Conservation (phyloP, 2,329 filamentous ascomycete species). For the Pyrenochaeta sp. region DNA sequence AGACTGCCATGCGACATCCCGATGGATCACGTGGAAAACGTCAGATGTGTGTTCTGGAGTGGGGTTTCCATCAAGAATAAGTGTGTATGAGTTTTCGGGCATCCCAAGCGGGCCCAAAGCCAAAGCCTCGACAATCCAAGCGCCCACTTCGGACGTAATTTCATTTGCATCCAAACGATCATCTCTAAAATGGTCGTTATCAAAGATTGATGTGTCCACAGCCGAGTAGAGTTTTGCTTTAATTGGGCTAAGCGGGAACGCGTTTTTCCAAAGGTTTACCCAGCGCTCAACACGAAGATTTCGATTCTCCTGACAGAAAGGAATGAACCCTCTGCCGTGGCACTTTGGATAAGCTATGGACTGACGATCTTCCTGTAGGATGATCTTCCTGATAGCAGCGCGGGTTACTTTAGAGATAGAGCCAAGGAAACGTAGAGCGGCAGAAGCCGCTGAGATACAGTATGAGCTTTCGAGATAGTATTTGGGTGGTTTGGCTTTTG, state of each 20-base stretch:
- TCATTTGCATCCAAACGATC: neutral
- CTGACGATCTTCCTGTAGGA: neutral
- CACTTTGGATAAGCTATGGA: neutral
- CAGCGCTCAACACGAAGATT: conserved; percentile 5
- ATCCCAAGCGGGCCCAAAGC: conserved; percentile 10
- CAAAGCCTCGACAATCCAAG: conserved; percentile 13
- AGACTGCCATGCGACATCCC: conserved; percentile 2
- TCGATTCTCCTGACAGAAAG: conserved; percentile 10
- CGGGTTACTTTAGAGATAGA: neutral
- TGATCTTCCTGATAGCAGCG: neutral
- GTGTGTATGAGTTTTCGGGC: conserved; percentile 9
- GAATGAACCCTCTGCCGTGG: conserved; percentile 14
- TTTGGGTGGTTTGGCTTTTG: neutral
- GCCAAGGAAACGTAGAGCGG: conserved; percentile 3
- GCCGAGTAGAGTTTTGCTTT: too few species aligned
- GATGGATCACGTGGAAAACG: conserved; percentile 1
- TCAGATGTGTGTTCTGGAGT: neutral
- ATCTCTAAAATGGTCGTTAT: too few species aligned
- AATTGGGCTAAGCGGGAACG: neutral
- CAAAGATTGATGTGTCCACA: too few species aligned
- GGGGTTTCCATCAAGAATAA: conserved; percentile 15
- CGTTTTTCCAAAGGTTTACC: conserved; percentile 5
- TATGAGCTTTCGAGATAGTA: neutral
- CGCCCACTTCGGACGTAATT: neutral
- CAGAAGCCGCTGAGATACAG: conserved; percentile 6